A percentile compares a stretch with the other conserved stretches of the same genome.
These are phyloP conservation scores for Cladosporium halotolerans DNA, from an alignment of 2,329 filamentous ascomycete species.

Conservation along the genomic window DNA sequence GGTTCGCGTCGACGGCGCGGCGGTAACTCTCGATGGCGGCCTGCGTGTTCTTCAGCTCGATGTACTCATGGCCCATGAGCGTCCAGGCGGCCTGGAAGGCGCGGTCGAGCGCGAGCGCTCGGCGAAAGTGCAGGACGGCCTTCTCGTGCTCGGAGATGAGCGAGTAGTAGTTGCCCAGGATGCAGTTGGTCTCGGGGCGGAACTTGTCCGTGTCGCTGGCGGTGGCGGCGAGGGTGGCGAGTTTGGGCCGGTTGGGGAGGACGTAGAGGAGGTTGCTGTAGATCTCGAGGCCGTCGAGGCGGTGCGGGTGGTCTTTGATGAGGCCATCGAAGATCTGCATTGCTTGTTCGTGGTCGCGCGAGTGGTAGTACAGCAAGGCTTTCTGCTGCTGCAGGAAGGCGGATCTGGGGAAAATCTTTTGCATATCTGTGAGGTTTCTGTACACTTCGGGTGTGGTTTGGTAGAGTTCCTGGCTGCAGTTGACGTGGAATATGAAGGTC, in stretches of 20 bases:
- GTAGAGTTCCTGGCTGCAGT: constrained; percentile 86
- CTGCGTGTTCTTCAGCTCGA: constrained; percentile 97
- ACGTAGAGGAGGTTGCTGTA: constrained; percentile 98
- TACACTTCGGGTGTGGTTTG: constrained; percentile 73
- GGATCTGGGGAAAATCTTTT: constrained; percentile 78
- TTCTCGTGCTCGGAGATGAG: constrained; percentile 94
- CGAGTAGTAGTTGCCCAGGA: constrained; percentile 96
- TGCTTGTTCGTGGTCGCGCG: constrained; percentile 66
- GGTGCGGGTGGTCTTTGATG: constrained; percentile 57
- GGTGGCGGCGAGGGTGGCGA: constrained; percentile 86
- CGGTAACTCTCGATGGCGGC: constrained; percentile 96
- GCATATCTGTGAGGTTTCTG: constrained; percentile 67
- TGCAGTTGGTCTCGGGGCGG: constrained; percentile 91
- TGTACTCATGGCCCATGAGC: constrained; percentile 97
- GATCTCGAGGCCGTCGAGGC: constrained; percentile 86
- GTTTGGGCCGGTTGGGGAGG: constrained; percentile 76
- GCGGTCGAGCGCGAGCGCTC: constrained; percentile 82
- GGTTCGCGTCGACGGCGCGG: constrained; percentile 89
- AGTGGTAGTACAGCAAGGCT: constrained; percentile 82
- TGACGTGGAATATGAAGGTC: constrained; percentile 87
- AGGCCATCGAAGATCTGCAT: constrained; percentile 43
- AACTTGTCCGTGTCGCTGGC: constrained; percentile 92
- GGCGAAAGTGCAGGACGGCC: constrained; percentile 93
- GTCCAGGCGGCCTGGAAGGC: constrained; percentile 95
- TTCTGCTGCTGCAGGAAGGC: constrained; percentile 87